A percentile compares a stretch with the other conserved stretches of the same genome.
phyloP scores from a whole-genome alignment of 2,329 filamentous ascomycete species.

The Hypoxylon sp. region DNA sequence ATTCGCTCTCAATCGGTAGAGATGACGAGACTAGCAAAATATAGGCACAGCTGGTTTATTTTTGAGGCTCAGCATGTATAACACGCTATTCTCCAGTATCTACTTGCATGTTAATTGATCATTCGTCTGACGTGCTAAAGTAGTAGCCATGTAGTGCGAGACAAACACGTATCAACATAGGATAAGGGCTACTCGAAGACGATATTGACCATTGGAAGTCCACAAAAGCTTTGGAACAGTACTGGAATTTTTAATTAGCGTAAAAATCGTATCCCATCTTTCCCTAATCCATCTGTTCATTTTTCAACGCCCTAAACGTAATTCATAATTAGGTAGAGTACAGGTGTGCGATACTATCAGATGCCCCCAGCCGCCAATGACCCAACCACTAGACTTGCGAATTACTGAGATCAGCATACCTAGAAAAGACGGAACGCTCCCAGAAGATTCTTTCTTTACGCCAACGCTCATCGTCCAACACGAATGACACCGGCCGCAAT shows the following conservation, averaged over 20 bases:
- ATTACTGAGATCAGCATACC: conserved; percentile 7
- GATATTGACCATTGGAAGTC: not conserved
- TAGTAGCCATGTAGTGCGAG: not conserved
- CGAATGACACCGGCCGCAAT: conserved; percentile 93
- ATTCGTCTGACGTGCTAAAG: not conserved
- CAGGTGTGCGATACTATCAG: conserved; percentile 22
- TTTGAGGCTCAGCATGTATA: not conserved
- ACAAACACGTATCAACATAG: not conserved
- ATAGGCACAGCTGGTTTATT: not conserved
- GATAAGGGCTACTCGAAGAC: not conserved
- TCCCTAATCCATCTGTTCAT: conserved; percentile 30
- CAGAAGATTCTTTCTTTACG: not conserved
- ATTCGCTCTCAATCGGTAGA: not conserved
- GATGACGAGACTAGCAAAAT: not conserved
- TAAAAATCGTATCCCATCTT: conserved; percentile 39
- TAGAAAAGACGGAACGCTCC: not conserved
- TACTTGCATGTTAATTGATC: not conserved
- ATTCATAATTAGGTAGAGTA: conserved; percentile 37
- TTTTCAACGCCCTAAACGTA: conserved; percentile 42
- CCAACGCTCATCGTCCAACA: conserved; percentile 66
- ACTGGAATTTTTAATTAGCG: conserved; percentile 26
- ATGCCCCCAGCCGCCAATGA: conserved; percentile 8
- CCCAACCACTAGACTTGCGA: conserved; percentile 5
- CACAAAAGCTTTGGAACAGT: not conserved
- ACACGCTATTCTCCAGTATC: not conserved